A percentile compares a stretch with the other conserved stretches of the same genome.
Evolutionary conservation across 768 basidiomycete species (phyloP).

Genomic region (Russula sp.): DNA sequence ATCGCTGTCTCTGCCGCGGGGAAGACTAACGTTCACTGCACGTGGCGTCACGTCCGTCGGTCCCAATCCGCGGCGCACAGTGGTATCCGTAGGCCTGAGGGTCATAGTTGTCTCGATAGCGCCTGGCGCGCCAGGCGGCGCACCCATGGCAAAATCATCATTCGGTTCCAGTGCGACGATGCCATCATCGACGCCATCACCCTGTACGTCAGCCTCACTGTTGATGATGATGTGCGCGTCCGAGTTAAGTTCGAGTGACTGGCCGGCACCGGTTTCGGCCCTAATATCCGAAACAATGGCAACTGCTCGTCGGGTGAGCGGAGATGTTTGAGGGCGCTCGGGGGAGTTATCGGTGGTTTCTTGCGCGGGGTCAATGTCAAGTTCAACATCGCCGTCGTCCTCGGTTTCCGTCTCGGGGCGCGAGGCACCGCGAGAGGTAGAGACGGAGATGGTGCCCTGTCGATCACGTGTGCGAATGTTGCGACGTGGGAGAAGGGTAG

Average conservation of each 20-base stretch:
- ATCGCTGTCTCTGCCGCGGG: conserved; percentile 26
- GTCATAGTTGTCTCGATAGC: conserved; percentile 41
- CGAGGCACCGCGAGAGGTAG: conserved; percentile 36
- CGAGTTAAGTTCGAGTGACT: conserved; percentile 35
- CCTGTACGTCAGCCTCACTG: conserved; percentile 36
- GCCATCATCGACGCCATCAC: conserved; percentile 61
- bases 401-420: conserved; percentile 73
- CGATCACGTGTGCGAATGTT: conserved; percentile 26
- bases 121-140: conserved; percentile 86
- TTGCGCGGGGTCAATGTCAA: conserved; percentile 37
- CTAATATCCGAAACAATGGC: conserved; percentile 40
- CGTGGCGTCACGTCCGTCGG: conserved; percentile 48
- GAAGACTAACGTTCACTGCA: conserved; percentile 51
- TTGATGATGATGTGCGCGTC: conserved; percentile 50
- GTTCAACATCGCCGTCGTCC: conserved; percentile 61
- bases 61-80: conserved; percentile 26
- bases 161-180: conserved; percentile 74
- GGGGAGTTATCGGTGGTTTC: conserved; percentile 24
- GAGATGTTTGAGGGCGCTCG: conserved; percentile 24
- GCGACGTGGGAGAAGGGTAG: conserved; percentile 26
- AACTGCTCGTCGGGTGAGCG: conserved; percentile 36
- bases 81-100: conserved; percentile 20
- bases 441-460: conserved; percentile 21
- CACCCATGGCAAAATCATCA: conserved; percentile 86
- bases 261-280: conserved; percentile 25